A percentile compares a stretch with the other conserved stretches of the same genome.
phyloP scores from a whole-genome alignment of 441 rosid genomes.

The Dalechampia spathulata region DNA sequence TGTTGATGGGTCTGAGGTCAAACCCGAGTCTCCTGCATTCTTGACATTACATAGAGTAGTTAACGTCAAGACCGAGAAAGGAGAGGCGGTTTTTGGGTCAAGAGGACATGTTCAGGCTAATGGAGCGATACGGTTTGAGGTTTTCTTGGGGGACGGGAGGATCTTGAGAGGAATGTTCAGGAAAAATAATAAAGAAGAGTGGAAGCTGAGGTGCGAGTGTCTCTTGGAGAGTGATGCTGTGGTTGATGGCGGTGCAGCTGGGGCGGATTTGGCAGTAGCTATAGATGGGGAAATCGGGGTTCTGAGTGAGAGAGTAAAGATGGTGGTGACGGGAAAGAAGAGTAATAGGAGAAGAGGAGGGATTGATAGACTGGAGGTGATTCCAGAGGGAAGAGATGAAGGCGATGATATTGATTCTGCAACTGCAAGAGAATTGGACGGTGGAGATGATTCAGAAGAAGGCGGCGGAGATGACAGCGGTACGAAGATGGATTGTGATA shows the following conservation, averaged over 20 bases:
- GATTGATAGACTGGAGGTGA: conserved; percentile 47
- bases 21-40: conserved; percentile 49
- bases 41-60: conserved; percentile 53
- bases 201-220: conserved; percentile 55
- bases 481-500: too few species aligned
- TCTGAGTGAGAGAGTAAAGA: conserved; percentile 35
- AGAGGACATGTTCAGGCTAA: conserved; percentile 46
- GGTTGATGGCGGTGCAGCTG: not conserved
- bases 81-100: conserved; percentile 47
- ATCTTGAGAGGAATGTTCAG: conserved; percentile 49
- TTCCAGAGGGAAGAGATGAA: conserved; percentile 58
- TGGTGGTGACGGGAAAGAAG: conserved; percentile 25
- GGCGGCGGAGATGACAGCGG: conserved; percentile 22
- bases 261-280: conserved; percentile 18
- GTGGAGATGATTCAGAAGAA: conserved; percentile 14
- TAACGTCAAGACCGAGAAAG: conserved; percentile 21
- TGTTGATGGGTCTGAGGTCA: conserved; percentile 46
- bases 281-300: conserved; percentile 49
- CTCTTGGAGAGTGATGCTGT: conserved; percentile 25
- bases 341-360: conserved; percentile 16
- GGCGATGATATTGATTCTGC: conserved; percentile 14
- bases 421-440: conserved; percentile 5
- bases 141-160: conserved; percentile 50
- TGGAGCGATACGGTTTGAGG: conserved; percentile 65
- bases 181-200: conserved; percentile 35